Base-by-base conservation (phyloP, 1,284 basidiomycete species). In the Marasmius tenuissimus region DNA sequence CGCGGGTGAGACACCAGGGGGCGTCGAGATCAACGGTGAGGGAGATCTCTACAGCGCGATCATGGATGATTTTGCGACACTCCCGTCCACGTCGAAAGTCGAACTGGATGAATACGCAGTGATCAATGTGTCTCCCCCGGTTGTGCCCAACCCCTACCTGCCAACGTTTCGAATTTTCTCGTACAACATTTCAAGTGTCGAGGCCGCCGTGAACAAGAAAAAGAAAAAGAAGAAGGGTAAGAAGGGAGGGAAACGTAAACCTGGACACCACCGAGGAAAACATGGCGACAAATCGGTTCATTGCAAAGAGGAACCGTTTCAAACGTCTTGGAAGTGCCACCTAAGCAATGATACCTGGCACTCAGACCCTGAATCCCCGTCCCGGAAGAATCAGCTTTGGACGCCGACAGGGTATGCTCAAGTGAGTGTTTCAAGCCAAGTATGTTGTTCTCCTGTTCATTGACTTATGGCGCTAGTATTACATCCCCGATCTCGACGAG, bases 121-220 rank as follows among this genome's bases (percentile, higher is more conserved):
- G 22, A 83, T 94, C 65, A 93, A 93, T 70, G 89, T 93, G 37
- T 84, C 85, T 40, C 91, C 93, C 8, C 85, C 90, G 48, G 86
- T 96, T 35, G 90, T 97, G 59, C 95, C 95, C n/a, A 94, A 94
- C 56, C 86, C 86, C 18, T 97, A 92, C 74, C 76, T 92, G 51
- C 94, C 96, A 1, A 85, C 89, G 10, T 87, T 96, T 66, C 81
- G 95, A 64, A 81, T 97, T 3, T 97, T 88, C 78, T 85, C 86
- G 67, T 93, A 93, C 79, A 94, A 94, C 70, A 78, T 85, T 37
- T 86, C 87, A 1, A 83, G 81, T 12, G 73, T 70, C 10, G 68
- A 66, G 48, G 61, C 66, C 40, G 72, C 71, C 39, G 66, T 62
- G 63, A 63, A 69, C 18, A 50, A 63, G 61, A 71, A 65, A 64